Evolutionary conservation across 2,329 filamentous ascomycete genomes (phyloP).

Genomic region (Alternaria arbusti): DNA sequence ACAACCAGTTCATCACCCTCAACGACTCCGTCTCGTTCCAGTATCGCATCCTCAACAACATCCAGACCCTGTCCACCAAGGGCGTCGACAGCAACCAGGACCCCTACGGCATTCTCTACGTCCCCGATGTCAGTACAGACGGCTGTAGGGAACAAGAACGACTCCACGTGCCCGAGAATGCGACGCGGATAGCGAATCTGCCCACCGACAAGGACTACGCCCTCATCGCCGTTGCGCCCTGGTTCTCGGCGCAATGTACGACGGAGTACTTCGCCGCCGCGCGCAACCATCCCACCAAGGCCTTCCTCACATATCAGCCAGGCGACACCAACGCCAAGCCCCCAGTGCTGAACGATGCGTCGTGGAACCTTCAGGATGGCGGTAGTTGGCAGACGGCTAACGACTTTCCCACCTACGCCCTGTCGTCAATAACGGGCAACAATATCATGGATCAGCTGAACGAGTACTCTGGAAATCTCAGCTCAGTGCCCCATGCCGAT

Average conservation of each 20-base stretch:
- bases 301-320: constrained; percentile 63
- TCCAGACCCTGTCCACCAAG: constrained; percentile 78
- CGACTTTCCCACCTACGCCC: constrained; percentile 81
- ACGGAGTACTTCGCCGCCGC: constrained; percentile 70
- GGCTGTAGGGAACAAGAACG: constrained; percentile 69
- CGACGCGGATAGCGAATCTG: constrained; percentile 74
- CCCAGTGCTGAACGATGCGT: constrained; percentile 66
- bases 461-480: constrained; percentile 78
- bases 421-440: constrained; percentile 71
- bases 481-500: constrained; percentile 51
- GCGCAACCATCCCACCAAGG: constrained; percentile 65
- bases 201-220: constrained; percentile 68
- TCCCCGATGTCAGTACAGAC: constrained; percentile 71
- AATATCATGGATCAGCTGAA: constrained; percentile 74
- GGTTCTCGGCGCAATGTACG: constrained; percentile 78
- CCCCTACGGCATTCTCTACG: constrained; percentile 82
- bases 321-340: constrained; percentile 62
- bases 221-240: constrained; percentile 83
- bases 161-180: constrained; percentile 75
- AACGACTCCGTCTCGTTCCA: constrained; percentile 43
- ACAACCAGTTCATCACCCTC: constrained; percentile 42
- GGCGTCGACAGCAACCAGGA: constrained; percentile 66
- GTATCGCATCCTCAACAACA: constrained; percentile 57
- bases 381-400: constrained; percentile 75
- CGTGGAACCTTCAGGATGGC: constrained; percentile 75